Evolutionary conservation across 1,284 basidiomycete genomes (phyloP).

Genomic region (Tilletia walkeri): DNA sequence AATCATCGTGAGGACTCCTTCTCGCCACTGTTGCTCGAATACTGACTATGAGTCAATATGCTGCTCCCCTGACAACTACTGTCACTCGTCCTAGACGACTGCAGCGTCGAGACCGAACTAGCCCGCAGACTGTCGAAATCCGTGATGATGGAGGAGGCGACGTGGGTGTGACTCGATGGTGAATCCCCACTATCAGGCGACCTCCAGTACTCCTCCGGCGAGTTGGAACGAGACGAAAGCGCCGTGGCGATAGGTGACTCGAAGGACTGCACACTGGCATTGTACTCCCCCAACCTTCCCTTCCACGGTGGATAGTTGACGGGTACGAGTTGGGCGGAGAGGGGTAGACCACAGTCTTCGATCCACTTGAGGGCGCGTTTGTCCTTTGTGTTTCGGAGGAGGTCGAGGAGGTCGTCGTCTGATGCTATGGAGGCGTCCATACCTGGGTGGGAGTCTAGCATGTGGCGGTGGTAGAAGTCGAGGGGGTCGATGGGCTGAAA

Average conservation of each 20-base stretch:
- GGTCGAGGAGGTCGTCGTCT: slow-evolving; percentile 9
- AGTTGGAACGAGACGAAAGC: background rate
- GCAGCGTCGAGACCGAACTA: too few relatives aligned
- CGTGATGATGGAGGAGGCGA: too few relatives aligned
- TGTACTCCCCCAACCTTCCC: background rate
- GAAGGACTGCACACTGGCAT: background rate
- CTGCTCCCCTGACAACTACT: too few relatives aligned
- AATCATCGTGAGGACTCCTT: too few relatives aligned
- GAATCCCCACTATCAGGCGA: too few relatives aligned
- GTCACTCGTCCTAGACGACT: too few relatives aligned
- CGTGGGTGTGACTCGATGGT: too few relatives aligned
- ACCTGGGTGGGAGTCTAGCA: background rate
- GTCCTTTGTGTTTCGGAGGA: background rate
- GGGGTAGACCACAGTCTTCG: background rate
- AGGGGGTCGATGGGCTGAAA: background rate
- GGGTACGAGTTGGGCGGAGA: background rate
- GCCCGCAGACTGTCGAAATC: too few relatives aligned
- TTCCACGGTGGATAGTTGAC: slow-evolving; percentile 8
- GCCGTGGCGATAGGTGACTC: background rate
- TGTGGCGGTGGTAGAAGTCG: slow-evolving; percentile 10
- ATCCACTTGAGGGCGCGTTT: slow-evolving; percentile 1
- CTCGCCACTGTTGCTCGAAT: too few relatives aligned
- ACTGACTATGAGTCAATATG: too few relatives aligned
- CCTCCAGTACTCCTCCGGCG: too few relatives aligned
- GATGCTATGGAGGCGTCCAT: background rate